phyloP scores from a whole-genome alignment of 2,329 filamentous ascomycete species.

The Plenodomus biglobosus region DNA sequence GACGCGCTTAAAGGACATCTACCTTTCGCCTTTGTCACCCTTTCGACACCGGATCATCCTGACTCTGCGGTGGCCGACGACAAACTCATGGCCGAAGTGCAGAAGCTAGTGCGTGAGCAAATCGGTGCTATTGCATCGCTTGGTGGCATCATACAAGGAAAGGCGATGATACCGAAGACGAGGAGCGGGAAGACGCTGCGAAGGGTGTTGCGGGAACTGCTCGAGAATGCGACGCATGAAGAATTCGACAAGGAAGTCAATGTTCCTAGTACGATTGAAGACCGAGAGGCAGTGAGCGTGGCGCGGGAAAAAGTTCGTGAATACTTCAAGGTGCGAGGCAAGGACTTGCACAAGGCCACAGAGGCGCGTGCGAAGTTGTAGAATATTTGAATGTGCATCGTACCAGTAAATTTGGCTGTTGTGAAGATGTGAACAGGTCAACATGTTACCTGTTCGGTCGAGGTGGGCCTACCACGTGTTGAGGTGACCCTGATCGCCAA shows the following conservation, averaged over 20 bases:
- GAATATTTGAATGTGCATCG: not conserved
- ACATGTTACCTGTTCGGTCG: not conserved
- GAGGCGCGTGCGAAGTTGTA: slow-evolving; percentile 51
- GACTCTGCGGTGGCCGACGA: slow-evolving; percentile 53
- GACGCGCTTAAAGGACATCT: slow-evolving; percentile 86
- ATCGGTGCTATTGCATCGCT: slow-evolving; percentile 86
- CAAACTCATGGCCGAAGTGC: slow-evolving; percentile 64
- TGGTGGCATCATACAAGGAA: slow-evolving; percentile 81
- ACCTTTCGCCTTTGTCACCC: slow-evolving; percentile 83
- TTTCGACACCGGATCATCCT: slow-evolving; percentile 56
- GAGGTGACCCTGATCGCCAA: not conserved
- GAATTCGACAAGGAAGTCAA: slow-evolving; percentile 71
- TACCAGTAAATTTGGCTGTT: not conserved
- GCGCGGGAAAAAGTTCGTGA: slow-evolving; percentile 70
- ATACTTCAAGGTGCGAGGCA: slow-evolving; percentile 65
- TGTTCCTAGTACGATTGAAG: slow-evolving; percentile 84
- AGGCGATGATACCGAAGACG: slow-evolving; percentile 88
- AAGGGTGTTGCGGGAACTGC: slow-evolving; percentile 75
- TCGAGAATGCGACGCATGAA: slow-evolving; percentile 77
- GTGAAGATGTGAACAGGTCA: not conserved
- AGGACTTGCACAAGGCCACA: slow-evolving; percentile 41
- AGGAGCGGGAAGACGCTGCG: slow-evolving; percentile 88
- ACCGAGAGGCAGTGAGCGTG: slow-evolving; percentile 70
- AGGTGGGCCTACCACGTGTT: not conserved
- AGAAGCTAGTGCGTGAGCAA: slow-evolving; percentile 70